Conservation (phyloP, 306 rosid species). For the Alnus rubra region DNA sequence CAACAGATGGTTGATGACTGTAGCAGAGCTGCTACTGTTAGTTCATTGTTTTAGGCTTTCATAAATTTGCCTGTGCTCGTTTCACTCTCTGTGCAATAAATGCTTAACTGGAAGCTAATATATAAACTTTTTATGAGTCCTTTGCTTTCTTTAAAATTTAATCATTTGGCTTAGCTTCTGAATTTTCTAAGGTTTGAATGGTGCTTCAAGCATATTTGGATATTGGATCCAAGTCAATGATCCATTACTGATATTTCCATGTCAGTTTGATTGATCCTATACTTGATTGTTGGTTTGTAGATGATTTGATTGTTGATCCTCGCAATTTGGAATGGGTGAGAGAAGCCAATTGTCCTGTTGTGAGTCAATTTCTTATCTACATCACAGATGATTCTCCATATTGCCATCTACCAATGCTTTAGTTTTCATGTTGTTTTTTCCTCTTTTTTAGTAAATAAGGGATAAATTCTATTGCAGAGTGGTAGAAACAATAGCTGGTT, state of each 20-base stretch:
- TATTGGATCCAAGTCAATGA: background rate
- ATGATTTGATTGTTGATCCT: conserved; percentile 96
- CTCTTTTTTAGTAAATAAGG: background rate
- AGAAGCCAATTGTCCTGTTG: conserved; percentile 91
- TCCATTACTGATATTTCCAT: background rate
- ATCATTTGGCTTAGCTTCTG: background rate
- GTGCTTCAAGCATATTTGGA: background rate
- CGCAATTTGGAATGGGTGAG: conserved; percentile 90
- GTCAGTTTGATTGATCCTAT: conserved; percentile 18
- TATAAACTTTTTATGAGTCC: background rate
- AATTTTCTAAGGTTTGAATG: background rate
- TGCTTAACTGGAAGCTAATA: background rate
- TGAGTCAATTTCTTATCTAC: conserved; percentile 47
- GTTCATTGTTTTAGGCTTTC: conserved; percentile 1
- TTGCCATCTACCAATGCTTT: conserved; percentile 1
- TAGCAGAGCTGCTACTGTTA: conserved; percentile 12
- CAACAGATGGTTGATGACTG: background rate
- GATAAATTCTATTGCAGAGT: background rate
- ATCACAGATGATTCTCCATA: conserved; percentile 13
- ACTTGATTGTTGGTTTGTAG: conserved; percentile 41
- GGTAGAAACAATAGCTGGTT: background rate
- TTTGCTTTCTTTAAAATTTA: background rate
- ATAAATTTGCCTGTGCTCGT: conserved; percentile 18
- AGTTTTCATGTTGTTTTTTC: background rate
- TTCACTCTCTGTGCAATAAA: background rate